Base-by-base conservation (phyloP, 768 basidiomycete genomes). In the Lanmaoa pseudosensibilis region DNA sequence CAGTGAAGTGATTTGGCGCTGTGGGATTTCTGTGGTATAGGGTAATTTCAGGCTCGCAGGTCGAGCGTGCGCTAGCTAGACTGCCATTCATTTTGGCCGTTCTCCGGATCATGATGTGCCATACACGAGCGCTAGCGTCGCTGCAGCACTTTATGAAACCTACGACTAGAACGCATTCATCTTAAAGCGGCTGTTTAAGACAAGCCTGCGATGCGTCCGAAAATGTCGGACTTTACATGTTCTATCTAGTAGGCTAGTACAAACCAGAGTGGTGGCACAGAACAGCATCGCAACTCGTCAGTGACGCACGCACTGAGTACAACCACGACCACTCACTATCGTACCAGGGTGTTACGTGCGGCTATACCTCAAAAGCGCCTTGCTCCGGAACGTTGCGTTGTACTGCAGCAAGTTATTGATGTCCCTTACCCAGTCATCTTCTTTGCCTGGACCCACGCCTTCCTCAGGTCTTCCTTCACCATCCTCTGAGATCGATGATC, bases 381-480 rank as follows among this genome's bases (percentile, higher is more conserved):
- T 93, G 76, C 90, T 92, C 69, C 91, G 77, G 73, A 97, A 97
- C 0, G 94, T 93, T 30, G 92, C 92, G 62, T 97, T 97, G 75
- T 96, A 97, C 73, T 95, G 93, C 54, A 97, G 74, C 56, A 97
- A 74, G 62, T 93, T 94, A 71, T 96, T 96, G 73, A 97, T 97
- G 67, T 97, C 94, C 53, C 91, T 80, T n/a, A 95, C 93, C 94
- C 94, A 97, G 64, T 94, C 93, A 67, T 93, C 91, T 64, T 92
- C 90, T 66, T 88, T 90, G 12, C 90, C 88, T 27, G 85, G 88
- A 10, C 82, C 82, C 25, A 83, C 89, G 27, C 88, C 88, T 71
- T 88, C 87, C 47, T 75, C 78, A 43, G 78, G 72, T 39, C 75
- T 73, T 40, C 71, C 70, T 30, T 76, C 71, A 21, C 66, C 74